Evolutionary conservation across 2,329 filamentous ascomycete genomes (phyloP), one percentile per base, ranked within the genome.

Genomic region (Zasmidium citrigriseum): DNA sequence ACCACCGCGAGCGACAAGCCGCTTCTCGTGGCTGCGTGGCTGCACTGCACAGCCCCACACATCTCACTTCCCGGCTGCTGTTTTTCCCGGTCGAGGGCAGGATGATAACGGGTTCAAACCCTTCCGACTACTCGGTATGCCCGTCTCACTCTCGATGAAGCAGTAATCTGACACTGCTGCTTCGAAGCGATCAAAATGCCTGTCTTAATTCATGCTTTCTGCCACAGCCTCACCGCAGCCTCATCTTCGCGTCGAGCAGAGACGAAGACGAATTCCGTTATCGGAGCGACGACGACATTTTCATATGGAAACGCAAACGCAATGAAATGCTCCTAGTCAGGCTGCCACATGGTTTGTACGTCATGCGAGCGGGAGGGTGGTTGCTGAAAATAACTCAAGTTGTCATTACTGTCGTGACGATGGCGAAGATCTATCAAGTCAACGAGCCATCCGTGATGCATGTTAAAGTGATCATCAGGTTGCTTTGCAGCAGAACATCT

Each of bases 401-500:
- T 41, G 34, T 41, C 34, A 41, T 41, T 41, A n/a, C 34, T 41
- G 34, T 41, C 34, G 34, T 41, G 34, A 41, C n/a, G 16, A n/a
- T 41, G 34, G 34, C 34, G 18, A 41, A 9, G 16, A n/a, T n/a
- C n/a, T n/a, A 41, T 41, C 4, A n/a, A 16, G 18, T 41, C 34
- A n/a, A 24, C 27, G 14, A 14, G 25, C 20, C 22, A 25, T 21
- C 22, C 20, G 20, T 49, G 12, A 23, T 21, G 14, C 11, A 21
- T 47, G 22, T 21, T 4, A 11, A 27, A 24, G n/a, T 18, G 9
- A 16, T 41, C 41, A 52, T 45, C 21, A 23, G n/a, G 11, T 45
- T 57, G 58, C 61, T 58, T 52, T 54, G 59, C 55, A 64, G 62
- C 61, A 50, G 44, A 29, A 25, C 24, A 92, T 61, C 59, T 63